These are phyloP conservation scores for Botrytis fabae DNA, from an alignment of 2,329 filamentous ascomycete genomes.

Conservation along the genomic window DNA sequence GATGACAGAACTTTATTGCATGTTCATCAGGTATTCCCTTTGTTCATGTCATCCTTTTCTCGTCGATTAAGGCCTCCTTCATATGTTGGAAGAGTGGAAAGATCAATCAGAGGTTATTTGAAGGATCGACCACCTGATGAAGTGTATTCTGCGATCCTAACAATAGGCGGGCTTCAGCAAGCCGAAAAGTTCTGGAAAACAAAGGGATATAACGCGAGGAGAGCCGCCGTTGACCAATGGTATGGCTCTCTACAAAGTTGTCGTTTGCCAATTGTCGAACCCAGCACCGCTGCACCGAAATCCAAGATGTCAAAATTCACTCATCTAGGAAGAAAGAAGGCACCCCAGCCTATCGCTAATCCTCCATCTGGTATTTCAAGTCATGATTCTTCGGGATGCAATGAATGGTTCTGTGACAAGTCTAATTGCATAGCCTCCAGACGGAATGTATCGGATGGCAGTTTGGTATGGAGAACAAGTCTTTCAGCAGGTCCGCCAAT, in stretches of 20 bases:
- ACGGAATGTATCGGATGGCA: slow-evolving; percentile 38
- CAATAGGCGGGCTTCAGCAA: slow-evolving; percentile 61
- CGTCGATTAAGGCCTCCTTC: slow-evolving; percentile 62
- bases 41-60: slow-evolving; percentile 65
- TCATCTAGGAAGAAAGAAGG: slow-evolving; percentile 58
- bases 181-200: slow-evolving; percentile 66
- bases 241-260: slow-evolving; percentile 54
- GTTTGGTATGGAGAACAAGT: slow-evolving; percentile 58
- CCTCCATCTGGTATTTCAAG: slow-evolving; percentile 21
- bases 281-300: slow-evolving; percentile 44
- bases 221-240: slow-evolving; percentile 61
- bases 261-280: slow-evolving; percentile 34
- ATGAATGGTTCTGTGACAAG: slow-evolving; percentile 42
- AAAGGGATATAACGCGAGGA: slow-evolving; percentile 62
- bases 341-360: slow-evolving; percentile 20
- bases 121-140: slow-evolving; percentile 63
- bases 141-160: slow-evolving; percentile 60
- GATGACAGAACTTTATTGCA: slow-evolving; percentile 62
- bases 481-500: slow-evolving; percentile 63
- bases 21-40: slow-evolving; percentile 64
- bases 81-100: slow-evolving; percentile 63
- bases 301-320: slow-evolving; percentile 50
- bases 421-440: slow-evolving; percentile 36
- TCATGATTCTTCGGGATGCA: slow-evolving; percentile 36
- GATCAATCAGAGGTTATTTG: slow-evolving; percentile 62